Evolutionary conservation across 2,329 filamentous ascomycete species (phyloP), one percentile per base, ranked within the genome.

Genomic region (Scytalidium lignicola): DNA sequence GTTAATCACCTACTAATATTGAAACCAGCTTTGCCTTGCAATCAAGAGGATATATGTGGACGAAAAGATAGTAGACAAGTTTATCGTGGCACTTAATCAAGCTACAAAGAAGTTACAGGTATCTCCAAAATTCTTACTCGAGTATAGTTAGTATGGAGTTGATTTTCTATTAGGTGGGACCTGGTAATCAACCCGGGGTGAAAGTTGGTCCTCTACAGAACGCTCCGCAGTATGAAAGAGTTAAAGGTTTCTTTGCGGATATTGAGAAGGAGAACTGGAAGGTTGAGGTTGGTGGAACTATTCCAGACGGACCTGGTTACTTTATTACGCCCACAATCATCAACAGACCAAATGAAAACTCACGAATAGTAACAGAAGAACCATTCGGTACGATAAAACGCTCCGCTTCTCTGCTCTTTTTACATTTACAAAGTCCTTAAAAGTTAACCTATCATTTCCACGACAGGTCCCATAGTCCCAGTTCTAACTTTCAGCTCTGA

Each of bases 41-140:
- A 73, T 72, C 47, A 84, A 84, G 65, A 70, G 80, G 1, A 65
- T 84, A 23, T 84, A 80, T 58, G 74, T 85, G 2, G 81, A 85
- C 58, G 75, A 81, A 55, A 70, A 67, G 2, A 75, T 84, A 44
- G 83, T 82, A 59, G 75, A 79, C 22, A 59, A 70, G 17, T 82
- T 85, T 63, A 64, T 76, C 2, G 63, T 67, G 2, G 72, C 67
- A 1, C 55, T 75, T 29, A 66, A 73, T 4, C 66, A 70, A 40
- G 71, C 74, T 29, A 72, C 74, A 29, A 71, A 26, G 23, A n/a
- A n/a, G n/a, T n/a, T n/a, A n/a, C n/a, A n/a, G n/a, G n/a, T n/a
- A n/a, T n/a, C n/a, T n/a, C n/a, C n/a, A n/a, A n/a, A n/a, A n/a
- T n/a, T n/a, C n/a, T n/a, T n/a, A n/a, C n/a, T n/a, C n/a, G n/a